Base-by-base conservation (phyloP, 805 yeast genomes). In the Saccharomycopsis sp. region DNA sequence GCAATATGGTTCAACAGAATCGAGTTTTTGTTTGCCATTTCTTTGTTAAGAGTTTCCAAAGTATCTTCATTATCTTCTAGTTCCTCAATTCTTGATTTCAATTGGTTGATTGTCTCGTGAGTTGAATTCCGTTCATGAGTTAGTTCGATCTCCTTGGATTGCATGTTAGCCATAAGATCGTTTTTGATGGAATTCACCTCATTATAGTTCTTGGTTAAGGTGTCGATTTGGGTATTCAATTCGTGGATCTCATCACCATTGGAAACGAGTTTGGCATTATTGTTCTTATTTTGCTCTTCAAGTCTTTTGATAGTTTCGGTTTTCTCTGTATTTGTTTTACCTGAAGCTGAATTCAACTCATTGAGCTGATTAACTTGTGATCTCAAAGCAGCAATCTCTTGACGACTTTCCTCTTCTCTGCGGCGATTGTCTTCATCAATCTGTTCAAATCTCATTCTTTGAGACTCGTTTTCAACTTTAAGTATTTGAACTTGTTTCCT, bases 141-240 rank as follows among this genome's bases (percentile, higher is more conserved):
- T 62, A 79, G 79, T 54, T 85, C 91, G 9, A 67, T 67, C 63
- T 87, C 91, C 62, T 86, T 79, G 35, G 84, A 78, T 0, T 86
- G 73, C 83, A 88, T 77, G 65, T 86, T 87, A 19, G 85, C 87
- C 14, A 85, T 69, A 22, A 89, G 70, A 63, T 87, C 91, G 34
- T 78, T 74, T 66, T 86, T 87, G 75, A 83, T 77, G 3, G 67
- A 59, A 55, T 66, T 68, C 58, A 75, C 61, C 56, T 72, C 70
- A 54, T 63, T 59, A 44, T 60, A 59, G 24, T 62, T 62, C 5
- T 56, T 50, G 56, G 63, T 59, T 61, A 62, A 59, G 20, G 61
- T 49, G 3, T 41, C 54, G 3, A 59, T 23, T 17, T 65, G 67
- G 24, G 58, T 53, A 12, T 60, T 47, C 38, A 66, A 54, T 3